phyloP scores from a whole-genome alignment of 2,329 filamentous ascomycete species.

The Diaporthe helianthi region DNA sequence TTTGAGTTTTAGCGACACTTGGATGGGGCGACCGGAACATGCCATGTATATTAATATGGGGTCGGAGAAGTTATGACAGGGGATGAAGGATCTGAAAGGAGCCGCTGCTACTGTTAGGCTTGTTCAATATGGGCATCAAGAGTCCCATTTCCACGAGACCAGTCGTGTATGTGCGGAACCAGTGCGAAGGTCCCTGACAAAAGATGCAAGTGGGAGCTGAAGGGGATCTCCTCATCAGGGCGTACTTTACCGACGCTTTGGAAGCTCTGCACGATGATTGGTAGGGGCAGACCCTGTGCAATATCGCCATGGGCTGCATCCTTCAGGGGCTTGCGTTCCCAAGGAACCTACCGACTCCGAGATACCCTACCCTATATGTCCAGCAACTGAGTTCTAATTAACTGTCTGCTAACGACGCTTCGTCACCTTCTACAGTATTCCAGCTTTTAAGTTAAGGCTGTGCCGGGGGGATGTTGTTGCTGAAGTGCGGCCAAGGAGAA shows the following conservation, averaged over 20 bases:
- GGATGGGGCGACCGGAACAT: too few species aligned
- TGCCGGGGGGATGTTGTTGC: too few species aligned
- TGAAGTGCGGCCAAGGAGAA: background rate
- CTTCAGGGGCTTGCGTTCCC: background rate
- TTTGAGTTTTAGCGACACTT: too few species aligned
- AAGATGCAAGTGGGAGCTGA: background rate
- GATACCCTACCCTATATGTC: too few species aligned
- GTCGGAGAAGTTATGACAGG: background rate
- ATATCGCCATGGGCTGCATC: background rate
- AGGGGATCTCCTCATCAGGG: background rate
- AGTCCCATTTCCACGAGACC: background rate
- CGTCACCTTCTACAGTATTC: background rate
- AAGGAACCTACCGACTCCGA: too few species aligned
- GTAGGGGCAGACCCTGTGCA: background rate
- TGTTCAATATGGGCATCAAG: background rate
- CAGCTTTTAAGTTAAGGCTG: background rate
- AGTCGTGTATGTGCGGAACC: background rate
- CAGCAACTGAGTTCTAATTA: background rate
- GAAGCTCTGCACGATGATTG: background rate
- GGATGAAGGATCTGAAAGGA: background rate
- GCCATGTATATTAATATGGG: too few species aligned
- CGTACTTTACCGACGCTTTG: background rate
- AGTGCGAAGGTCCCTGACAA: too few species aligned
- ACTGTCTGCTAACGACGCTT: background rate
- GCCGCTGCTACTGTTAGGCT: background rate